Conservation (phyloP, 2,329 filamentous ascomycete genomes). For the Trichoderma sp. region DNA sequence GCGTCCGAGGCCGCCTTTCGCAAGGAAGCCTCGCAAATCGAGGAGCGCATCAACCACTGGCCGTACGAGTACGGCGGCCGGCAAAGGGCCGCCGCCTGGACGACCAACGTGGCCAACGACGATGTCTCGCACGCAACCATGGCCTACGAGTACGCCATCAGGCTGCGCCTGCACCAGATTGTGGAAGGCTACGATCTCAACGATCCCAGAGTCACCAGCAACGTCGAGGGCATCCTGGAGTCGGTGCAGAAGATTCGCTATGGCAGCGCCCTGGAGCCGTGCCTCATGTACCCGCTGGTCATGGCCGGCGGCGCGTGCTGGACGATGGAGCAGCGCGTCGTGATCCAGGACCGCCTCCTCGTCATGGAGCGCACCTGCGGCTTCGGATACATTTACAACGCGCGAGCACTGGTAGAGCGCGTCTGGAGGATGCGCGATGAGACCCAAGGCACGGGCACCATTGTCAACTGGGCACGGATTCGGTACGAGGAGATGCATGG, state of each 20-base stretch:
- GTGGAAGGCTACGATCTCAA: conserved; percentile 46
- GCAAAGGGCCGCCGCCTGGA: conserved; percentile 36
- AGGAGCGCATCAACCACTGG: conserved; percentile 45
- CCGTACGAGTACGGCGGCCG: conserved; percentile 38
- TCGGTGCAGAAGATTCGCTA: conserved; percentile 46
- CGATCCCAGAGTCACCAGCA: conserved; percentile 40
- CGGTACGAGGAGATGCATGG: conserved; percentile 44
- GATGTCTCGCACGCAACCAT: conserved; percentile 42
- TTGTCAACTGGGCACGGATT: conserved; percentile 43
- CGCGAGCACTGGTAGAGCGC: conserved; percentile 44
- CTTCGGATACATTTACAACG: conserved; percentile 48
- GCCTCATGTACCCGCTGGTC: conserved; percentile 47
- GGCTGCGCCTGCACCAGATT: conserved; percentile 47
- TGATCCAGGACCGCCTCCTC: conserved; percentile 46
- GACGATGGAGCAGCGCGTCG: conserved; percentile 42
- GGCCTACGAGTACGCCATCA: conserved; percentile 47
- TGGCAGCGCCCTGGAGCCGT: conserved; percentile 46
- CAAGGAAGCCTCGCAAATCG: conserved; percentile 37
- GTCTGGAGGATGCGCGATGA: conserved; percentile 44
- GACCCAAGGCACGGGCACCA: conserved; percentile 34
- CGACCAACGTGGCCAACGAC: conserved; percentile 32
- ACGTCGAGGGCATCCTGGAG: conserved; percentile 42
- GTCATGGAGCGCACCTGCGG: conserved; percentile 50
- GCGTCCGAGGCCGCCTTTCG: conserved; percentile 39
- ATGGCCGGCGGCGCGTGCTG: conserved; percentile 46